phyloP scores from a whole-genome alignment of 1,284 basidiomycete genomes.

The Naganishia sp. region DNA sequence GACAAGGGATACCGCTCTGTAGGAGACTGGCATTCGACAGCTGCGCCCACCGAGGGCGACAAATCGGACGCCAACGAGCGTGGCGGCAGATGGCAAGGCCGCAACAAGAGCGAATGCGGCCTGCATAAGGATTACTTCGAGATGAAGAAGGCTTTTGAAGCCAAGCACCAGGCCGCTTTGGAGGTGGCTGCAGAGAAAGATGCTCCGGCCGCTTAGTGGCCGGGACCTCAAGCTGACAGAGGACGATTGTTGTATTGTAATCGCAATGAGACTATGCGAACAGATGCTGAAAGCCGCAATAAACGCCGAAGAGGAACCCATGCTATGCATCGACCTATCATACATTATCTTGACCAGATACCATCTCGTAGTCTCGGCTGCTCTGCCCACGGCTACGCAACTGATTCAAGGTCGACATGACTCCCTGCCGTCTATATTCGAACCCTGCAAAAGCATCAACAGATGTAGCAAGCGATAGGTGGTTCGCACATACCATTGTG shows the following conservation, averaged over 20 bases:
- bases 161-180: conserved; percentile 36
- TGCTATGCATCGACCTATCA: neutral
- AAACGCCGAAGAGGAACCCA: neutral
- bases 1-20: conserved; percentile 90
- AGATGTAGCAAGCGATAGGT: neutral
- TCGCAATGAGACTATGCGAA: neutral
- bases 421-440: conserved; percentile 1
- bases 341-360: conserved; percentile 21
- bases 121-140: conserved; percentile 82
- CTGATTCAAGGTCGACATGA: conserved; percentile 8
- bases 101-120: conserved; percentile 91
- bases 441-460: neutral
- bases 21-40: conserved; percentile 96
- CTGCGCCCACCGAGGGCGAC: conserved; percentile 60
- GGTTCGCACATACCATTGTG: conserved; percentile 61
- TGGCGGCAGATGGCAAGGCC: conserved; percentile 87
- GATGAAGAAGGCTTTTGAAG: conserved; percentile 54
- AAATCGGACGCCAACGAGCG: conserved; percentile 67
- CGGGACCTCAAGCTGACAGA: neutral
- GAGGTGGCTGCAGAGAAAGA: conserved; percentile 14
- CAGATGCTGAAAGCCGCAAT: neutral
- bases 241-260: neutral
- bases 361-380: conserved; percentile 12
- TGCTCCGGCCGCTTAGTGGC: neutral
- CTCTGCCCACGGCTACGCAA: neutral